Percentiles rank a stretch among this genome's conserved stretches.
These are phyloP conservation scores for Monilinia aucupariae DNA, from an alignment of 2,329 filamentous ascomycete species.

Conservation along the genomic window DNA sequence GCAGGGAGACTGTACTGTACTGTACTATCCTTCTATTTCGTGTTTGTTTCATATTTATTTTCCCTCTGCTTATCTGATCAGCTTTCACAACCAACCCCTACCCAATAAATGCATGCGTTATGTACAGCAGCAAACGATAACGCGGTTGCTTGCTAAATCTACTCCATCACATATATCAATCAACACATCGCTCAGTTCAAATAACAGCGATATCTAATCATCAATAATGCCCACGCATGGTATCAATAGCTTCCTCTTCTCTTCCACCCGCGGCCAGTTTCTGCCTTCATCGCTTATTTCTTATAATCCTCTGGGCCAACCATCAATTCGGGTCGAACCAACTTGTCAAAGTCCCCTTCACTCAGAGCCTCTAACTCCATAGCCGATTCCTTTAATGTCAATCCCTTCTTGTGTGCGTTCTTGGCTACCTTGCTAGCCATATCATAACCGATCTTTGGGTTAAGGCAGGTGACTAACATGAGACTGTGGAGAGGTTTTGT, in stretches of 20 bases:
- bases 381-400: constrained; percentile 88
- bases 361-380: constrained; percentile 88
- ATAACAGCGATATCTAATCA: neutral
- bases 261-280: constrained; percentile 5
- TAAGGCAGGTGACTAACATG: constrained; percentile 97
- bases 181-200: neutral
- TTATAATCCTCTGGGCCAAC: constrained; percentile 71
- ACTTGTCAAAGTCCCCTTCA: constrained; percentile 80
- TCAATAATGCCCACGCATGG: constrained; percentile 1
- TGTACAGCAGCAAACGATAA: neutral
- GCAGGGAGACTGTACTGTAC: neutral
- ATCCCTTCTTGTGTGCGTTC: constrained; percentile 97
- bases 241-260: neutral
- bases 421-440: constrained; percentile 97
- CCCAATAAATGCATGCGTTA: neutral
- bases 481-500: constrained; percentile 49
- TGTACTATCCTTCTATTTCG: neutral
- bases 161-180: neutral
- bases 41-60: neutral
- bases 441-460: constrained; percentile 95
- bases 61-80: neutral
- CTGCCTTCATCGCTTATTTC: constrained; percentile 17
- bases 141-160: neutral
- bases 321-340: constrained; percentile 94
- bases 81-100: neutral